A percentile compares a stretch with the other conserved stretches of the same genome.
These are phyloP conservation scores for Hapsidospora chrysogenum DNA, from an alignment of 495 filamentous ascomycete species.

Conservation along the genomic window DNA sequence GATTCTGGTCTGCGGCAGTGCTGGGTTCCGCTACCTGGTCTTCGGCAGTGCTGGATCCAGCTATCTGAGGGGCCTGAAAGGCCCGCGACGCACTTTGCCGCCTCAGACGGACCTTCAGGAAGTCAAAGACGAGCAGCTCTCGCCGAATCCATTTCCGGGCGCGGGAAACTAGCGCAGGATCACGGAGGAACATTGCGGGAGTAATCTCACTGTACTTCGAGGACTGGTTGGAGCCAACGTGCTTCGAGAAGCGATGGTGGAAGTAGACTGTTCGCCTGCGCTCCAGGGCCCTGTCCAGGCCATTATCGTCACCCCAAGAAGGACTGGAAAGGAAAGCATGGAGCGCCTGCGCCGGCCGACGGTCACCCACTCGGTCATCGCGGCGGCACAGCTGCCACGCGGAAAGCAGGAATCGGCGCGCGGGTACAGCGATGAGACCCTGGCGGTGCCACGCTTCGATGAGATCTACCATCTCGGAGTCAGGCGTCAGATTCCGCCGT, in stretches of 20 bases:
- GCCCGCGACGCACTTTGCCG: neutral
- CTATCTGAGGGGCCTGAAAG: too few relatives aligned
- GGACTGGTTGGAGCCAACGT: constrained; percentile 65
- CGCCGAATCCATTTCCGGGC: constrained; percentile 80
- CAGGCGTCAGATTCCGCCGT: too few relatives aligned
- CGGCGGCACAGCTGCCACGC: too few relatives aligned
- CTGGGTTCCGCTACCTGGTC: constrained; percentile 1
- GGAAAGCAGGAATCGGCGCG: too few relatives aligned
- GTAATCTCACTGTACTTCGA: constrained; percentile 66
- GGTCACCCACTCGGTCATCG: too few relatives aligned
- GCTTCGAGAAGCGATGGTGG: constrained; percentile 59
- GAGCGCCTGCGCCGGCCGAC: too few relatives aligned
- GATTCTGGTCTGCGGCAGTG: constrained; percentile 14
- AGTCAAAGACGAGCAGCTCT: constrained; percentile 77
- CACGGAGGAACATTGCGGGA: constrained; percentile 43
- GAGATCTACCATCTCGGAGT: too few relatives aligned
- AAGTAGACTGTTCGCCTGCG: constrained; percentile 63
- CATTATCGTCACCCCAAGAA: neutral
- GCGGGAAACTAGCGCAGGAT: constrained; percentile 55
- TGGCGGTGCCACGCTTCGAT: too few relatives aligned
- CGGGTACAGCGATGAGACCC: too few relatives aligned
- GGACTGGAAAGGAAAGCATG: too few relatives aligned
- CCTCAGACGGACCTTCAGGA: constrained; percentile 22
- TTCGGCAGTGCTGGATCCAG: constrained; percentile 9
- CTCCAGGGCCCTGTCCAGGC: constrained; percentile 4